Base-by-base conservation (phyloP, 495 filamentous ascomycete genomes). In the Cudoniella acicularis region DNA sequence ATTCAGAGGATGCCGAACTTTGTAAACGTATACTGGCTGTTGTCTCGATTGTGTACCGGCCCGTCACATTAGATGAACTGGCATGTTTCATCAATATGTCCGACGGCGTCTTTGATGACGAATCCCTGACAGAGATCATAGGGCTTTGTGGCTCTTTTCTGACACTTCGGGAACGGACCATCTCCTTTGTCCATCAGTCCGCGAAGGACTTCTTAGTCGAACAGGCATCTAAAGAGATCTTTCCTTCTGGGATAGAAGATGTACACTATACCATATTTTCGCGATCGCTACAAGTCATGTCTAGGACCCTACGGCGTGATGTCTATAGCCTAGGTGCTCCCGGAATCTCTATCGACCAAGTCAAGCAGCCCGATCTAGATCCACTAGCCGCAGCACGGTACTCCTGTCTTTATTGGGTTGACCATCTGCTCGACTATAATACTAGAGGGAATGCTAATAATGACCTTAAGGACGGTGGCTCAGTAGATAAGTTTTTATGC, bases 121-220 rank as follows among this genome's bases (percentile, higher is more conserved):
- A 63, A 45, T 40, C 22, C 8, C 27, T 42, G n/a, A n/a, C 2
- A 27, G 61, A 59, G 17, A 52, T 53, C 17, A 64, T 70, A 25
- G 46, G 57, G 4, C 53, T 56, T 45, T 69, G 62, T 52, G 56
- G 64, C 41, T 70, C 67, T 3, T 67, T 69, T 41, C 52, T 70
- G 2, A 62, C 62, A 11, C 3, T 69, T 65, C 52, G 47, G 65
- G 56, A 62, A 60, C 10, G 41, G 36, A 65, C 52, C 10, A 58
- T 69, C 50, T 69, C 42, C 56, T 68, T 71, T 60, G 50, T 71
- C 2, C 63, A 71, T 63, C 64, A 70, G 48, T 69, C 63, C 4
- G 66, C 64, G 26, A 69, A 69, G 54, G 66, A 70, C 45, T 72
- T 56, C 59, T 41, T 72, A 25, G 1, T 65, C 21, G 49, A 52